Percentiles rank a stretch among this genome's conserved stretches.
phyloP scores from a whole-genome alignment of 2,329 filamentous ascomycete species.

The Apiospora rasikravindrae region DNA sequence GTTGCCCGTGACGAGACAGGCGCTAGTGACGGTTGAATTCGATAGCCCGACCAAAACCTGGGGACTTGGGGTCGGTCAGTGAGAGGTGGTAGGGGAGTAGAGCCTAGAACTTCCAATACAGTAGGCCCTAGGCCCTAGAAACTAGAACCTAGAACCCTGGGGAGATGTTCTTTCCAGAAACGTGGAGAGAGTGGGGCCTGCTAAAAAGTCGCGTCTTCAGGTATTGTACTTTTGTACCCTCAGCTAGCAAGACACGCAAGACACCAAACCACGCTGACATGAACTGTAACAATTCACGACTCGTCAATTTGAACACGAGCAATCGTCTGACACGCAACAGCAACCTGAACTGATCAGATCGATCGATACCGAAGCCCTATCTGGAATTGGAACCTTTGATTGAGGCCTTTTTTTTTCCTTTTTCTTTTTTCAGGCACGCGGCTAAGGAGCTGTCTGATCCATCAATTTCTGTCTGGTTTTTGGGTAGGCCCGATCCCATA shows the following conservation, averaged over 20 bases:
- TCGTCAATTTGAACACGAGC: not conserved
- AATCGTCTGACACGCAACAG: not conserved
- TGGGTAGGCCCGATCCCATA: not conserved
- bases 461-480: not conserved
- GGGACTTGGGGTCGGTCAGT: not conserved
- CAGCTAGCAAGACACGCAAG: not conserved
- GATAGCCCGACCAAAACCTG: not conserved
- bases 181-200: not conserved
- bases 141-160: not conserved
- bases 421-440: not conserved
- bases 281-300: not conserved
- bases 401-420: not conserved
- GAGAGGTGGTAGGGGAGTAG: not conserved
- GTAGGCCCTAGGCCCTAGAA: not conserved
- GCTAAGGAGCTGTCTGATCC: not conserved
- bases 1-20: not conserved
- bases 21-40: not conserved
- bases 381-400: not conserved
- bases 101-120: not conserved
- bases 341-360: not conserved
- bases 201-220: not conserved
- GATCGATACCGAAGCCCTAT: not conserved
- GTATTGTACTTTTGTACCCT: not conserved
- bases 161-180: not conserved
- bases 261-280: not conserved